Conservation (phyloP, 371 early-diverging fungal genomes). For the Mucor piriformis region DNA sequence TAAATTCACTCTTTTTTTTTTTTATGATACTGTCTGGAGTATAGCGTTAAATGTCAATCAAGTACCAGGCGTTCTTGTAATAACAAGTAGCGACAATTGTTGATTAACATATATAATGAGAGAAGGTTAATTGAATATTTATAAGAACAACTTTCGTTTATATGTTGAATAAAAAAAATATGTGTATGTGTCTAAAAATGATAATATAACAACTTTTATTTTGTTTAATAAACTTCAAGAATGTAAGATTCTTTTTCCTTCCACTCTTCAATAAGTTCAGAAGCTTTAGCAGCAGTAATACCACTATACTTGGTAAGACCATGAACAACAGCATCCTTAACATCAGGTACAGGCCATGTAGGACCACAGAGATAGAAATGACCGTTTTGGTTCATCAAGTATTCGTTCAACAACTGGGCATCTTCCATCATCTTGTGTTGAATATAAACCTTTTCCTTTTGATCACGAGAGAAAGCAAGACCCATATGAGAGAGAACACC, state of each 20-base stretch:
- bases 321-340: conserved; percentile 86
- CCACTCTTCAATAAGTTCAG: conserved; percentile 80
- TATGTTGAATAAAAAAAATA: too few species aligned
- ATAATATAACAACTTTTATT: too few species aligned
- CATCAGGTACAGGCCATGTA: conserved; percentile 94
- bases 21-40: too few species aligned
- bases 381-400: conserved; percentile 75
- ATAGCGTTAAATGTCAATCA: too few species aligned
- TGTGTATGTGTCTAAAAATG: too few species aligned
- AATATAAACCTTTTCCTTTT: conserved; percentile 91
- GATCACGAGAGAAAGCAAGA: conserved; percentile 93
- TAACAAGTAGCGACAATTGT: too few species aligned
- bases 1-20: too few species aligned
- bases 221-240: conserved; percentile 83
- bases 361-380: conserved; percentile 95
- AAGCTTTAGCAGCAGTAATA: conserved; percentile 66
- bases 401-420: conserved; percentile 69
- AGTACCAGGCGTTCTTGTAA: too few species aligned
- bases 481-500: conserved; percentile 84
- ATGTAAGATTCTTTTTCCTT: conserved; percentile 92
- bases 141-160: too few species aligned
- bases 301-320: conserved; percentile 69
- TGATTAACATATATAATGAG: too few species aligned
- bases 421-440: conserved; percentile 94
- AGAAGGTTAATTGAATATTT: too few species aligned